Percentiles rank a stretch among this genome's conserved stretches.
phyloP scores from a whole-genome alignment of 139 green algal species.

The Coccomyxa sp. region DNA sequence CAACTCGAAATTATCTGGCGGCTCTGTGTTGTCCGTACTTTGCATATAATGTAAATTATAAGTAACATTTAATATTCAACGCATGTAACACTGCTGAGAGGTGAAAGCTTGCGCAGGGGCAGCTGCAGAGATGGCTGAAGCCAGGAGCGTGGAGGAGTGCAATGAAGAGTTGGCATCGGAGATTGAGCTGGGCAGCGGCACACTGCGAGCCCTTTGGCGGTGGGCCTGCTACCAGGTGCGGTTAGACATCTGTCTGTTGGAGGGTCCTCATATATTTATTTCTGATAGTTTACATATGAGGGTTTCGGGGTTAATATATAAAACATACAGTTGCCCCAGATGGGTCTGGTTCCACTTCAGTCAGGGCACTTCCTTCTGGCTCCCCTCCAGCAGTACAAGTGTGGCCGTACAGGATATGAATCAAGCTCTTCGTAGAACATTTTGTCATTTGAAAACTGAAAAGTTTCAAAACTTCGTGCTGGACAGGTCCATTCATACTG shows the following conservation, averaged over 20 bases:
- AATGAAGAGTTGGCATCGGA: slow-evolving; percentile 36
- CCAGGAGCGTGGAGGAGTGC: slow-evolving; percentile 26
- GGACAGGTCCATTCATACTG: no score
- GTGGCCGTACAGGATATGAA: no score
- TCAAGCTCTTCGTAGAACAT: no score
- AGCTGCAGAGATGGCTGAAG: slow-evolving; percentile 31
- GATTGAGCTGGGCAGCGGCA: neutral
- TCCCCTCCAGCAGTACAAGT: no score
- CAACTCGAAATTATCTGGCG: neutral
- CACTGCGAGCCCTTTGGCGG: slow-evolving; percentile 54
- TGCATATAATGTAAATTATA: neutral
- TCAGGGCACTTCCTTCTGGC: neutral
- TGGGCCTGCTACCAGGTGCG: slow-evolving; percentile 50
- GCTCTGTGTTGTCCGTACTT: neutral
- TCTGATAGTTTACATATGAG: no score
- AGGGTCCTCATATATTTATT: no score
- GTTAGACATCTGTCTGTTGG: no score
- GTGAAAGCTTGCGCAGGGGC: neutral
- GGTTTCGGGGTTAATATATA: no score
- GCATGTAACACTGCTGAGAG: neutral
- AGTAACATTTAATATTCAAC: neutral
- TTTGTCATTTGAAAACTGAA: no score
- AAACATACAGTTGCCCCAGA: neutral
- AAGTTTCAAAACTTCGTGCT: no score
- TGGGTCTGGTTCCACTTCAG: neutral